phyloP scores from a whole-genome alignment of 2,329 filamentous ascomycete genomes.

The Botrytis cinerea region DNA sequence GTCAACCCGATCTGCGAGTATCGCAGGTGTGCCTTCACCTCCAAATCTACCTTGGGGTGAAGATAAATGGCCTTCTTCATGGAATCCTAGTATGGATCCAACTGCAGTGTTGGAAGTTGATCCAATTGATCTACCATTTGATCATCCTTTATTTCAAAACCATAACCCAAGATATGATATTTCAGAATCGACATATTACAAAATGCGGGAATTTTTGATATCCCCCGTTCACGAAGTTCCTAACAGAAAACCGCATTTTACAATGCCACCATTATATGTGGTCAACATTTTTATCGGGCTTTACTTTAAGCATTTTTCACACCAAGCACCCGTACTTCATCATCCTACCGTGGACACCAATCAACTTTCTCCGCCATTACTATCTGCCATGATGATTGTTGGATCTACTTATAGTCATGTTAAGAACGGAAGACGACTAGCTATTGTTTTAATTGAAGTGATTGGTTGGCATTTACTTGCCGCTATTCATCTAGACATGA shows the following conservation, averaged over 20 bases:
- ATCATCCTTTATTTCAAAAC: constrained; percentile 29
- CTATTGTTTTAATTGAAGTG: constrained; percentile 35
- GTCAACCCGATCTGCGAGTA: constrained; percentile 7
- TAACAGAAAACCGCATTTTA: constrained; percentile 22
- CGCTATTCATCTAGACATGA: constrained; percentile 32
- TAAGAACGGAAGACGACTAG: constrained; percentile 33
- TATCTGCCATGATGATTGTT: constrained; percentile 34
- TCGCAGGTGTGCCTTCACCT: constrained; percentile 28
- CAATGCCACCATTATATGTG: constrained; percentile 31
- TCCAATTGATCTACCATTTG: constrained; percentile 28
- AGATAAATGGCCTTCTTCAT: constrained; percentile 35
- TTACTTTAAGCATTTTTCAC: constrained; percentile 36
- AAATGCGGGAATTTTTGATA: constrained; percentile 13
- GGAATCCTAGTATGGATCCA: constrained; percentile 30
- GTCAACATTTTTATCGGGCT: constrained; percentile 36
- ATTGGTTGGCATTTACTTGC: constrained; percentile 34
- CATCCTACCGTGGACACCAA: constrained; percentile 35
- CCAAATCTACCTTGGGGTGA: constrained; percentile 31
- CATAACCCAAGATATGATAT: constrained; percentile 35
- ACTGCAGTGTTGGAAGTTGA: constrained; percentile 27
- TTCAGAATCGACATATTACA: constrained; percentile 28
- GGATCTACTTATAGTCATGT: constrained; percentile 34
- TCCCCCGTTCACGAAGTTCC: constrained; percentile 4
- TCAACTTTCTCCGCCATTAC: constrained; percentile 33
- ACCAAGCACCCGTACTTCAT: constrained; percentile 37